Conservation (phyloP, 352 stramenopile genomes). For the Aphanomyces euteiches region DNA sequence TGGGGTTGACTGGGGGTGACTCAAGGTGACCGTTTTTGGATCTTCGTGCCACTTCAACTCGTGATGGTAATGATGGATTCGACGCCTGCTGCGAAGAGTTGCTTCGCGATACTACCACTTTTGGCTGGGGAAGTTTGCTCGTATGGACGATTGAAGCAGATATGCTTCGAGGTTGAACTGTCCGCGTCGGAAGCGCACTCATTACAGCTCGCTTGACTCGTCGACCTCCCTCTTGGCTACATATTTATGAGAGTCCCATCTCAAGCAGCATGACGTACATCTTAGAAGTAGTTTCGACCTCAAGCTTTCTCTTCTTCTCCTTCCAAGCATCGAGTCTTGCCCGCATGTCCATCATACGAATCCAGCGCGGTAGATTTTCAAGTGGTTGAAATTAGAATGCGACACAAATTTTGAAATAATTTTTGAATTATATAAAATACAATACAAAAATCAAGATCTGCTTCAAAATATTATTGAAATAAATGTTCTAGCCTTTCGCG, state of each 20-base stretch:
- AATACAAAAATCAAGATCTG: constrained; percentile 3
- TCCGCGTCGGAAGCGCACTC: no score
- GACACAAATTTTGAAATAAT: background rate
- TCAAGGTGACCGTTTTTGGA: no score
- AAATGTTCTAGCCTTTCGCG: no score
- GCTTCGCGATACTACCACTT: no score
- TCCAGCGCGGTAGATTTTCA: background rate
- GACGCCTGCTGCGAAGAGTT: no score
- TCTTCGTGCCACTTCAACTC: no score
- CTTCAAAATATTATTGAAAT: background rate
- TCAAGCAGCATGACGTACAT: background rate
- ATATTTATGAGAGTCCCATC: background rate
- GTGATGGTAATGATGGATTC: no score
- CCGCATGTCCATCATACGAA: constrained; percentile 20
- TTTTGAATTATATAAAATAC: background rate
- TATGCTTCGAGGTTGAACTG: no score
- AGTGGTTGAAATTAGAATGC: background rate
- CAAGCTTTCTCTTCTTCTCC: constrained; percentile 25
- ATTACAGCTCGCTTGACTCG: background rate
- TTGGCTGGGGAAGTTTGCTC: no score
- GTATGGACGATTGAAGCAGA: no score
- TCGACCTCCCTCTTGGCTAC: background rate
- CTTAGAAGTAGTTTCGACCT: background rate
- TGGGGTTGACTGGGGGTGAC: no score
- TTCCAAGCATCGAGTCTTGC: constrained; percentile 24